phyloP scores from a whole-genome alignment of 169 alveolate genomes.

The Perkinsus chesapeaki region DNA sequence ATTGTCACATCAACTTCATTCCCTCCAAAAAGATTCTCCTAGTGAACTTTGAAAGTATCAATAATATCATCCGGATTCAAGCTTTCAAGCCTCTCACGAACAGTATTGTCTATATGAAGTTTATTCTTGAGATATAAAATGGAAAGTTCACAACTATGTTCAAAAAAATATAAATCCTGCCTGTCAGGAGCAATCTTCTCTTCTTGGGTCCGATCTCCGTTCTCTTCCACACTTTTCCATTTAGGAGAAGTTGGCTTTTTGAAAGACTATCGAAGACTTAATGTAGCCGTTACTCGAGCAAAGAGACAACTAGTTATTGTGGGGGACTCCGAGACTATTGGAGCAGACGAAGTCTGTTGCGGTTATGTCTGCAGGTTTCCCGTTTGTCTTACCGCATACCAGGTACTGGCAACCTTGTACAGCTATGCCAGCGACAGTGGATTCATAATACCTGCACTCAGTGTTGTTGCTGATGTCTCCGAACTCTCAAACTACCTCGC shows the following conservation, averaged over 20 bases:
- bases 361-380: no score
- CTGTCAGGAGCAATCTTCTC: no score
- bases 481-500: not conserved
- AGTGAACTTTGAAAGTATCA: no score
- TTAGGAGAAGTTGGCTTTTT: conserved; percentile 55
- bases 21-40: no score
- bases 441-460: not conserved
- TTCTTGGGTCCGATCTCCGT: not conserved
- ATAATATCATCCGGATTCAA: no score
- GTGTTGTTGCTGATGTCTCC: not conserved
- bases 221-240: not conserved
- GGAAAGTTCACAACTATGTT: no score
- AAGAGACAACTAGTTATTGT: conserved; percentile 54
- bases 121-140: no score
- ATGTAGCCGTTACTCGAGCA: conserved; percentile 74
- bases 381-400: not conserved
- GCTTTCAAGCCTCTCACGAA: no score
- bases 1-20: no score
- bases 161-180: no score
- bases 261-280: conserved; percentile 62
- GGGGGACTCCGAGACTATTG: conserved; percentile 51
- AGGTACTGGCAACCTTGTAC: not conserved
- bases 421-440: not conserved
- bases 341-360: not conserved
- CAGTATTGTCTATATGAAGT: no score